These are phyloP conservation scores for Alternaria metachromatica DNA, from an alignment of 2,329 filamentous ascomycete genomes.

Conservation along the genomic window DNA sequence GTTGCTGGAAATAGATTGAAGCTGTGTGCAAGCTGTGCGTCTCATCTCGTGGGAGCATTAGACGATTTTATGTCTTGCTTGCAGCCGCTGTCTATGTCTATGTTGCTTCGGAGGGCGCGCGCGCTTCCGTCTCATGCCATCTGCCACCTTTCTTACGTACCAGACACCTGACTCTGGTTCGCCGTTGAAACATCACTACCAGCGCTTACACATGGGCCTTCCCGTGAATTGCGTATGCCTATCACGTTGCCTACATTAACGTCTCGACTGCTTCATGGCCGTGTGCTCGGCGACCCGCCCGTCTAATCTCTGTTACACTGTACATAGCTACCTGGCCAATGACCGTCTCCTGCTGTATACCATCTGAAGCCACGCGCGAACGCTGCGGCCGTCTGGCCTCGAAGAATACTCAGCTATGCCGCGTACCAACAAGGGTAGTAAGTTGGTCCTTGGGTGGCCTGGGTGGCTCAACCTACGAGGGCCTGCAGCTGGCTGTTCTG, in stretches of 20 bases:
- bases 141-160: conserved; percentile 36
- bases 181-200: conserved; percentile 41
- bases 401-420: conserved; percentile 23
- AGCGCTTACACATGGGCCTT: conserved; percentile 40
- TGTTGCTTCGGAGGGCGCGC: conserved; percentile 40
- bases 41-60: conserved; percentile 35
- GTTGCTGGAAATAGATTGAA: conserved; percentile 31
- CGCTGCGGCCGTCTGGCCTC: conserved; percentile 24
- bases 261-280: conserved; percentile 28
- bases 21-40: conserved; percentile 30
- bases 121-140: conserved; percentile 44
- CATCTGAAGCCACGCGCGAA: conserved; percentile 40
- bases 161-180: conserved; percentile 39
- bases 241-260: conserved; percentile 30
- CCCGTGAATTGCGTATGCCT: conserved; percentile 29
- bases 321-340: conserved; percentile 32
- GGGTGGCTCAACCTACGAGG: conserved; percentile 33
- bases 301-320: conserved; percentile 28
- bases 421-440: conserved; percentile 8
- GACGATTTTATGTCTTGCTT: conserved; percentile 43
- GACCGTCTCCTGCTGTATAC: conserved; percentile 17
- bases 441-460: conserved; percentile 6
- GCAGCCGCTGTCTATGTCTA: conserved; percentile 45
- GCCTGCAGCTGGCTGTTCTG: conserved; percentile 31
- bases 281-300: conserved; percentile 26